A percentile compares a stretch with the other conserved stretches of the same genome.
Evolutionary conservation across 192 early-diverging fungal genomes (phyloP).

Genomic region (Lobulomyces angularis): DNA sequence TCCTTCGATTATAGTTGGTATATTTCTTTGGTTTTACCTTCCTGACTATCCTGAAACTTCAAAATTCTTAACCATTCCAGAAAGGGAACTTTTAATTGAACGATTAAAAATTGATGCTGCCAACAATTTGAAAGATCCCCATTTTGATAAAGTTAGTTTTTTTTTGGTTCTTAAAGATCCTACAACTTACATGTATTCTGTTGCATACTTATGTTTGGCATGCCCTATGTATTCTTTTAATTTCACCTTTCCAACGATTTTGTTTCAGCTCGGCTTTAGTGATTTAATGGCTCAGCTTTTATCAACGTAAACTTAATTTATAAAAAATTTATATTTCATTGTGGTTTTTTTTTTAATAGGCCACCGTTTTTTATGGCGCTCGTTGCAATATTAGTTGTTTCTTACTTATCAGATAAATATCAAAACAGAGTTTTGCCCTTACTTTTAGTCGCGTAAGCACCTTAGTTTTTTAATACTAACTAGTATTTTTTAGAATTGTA

Average conservation of each 20-base stretch:
- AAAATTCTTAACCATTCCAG: conserved; percentile 38
- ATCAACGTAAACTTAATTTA: no score
- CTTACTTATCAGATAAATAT: conserved; percentile 9
- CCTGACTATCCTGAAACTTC: conserved; percentile 25
- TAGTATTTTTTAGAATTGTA: no score
- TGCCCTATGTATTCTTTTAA: conserved; percentile 15
- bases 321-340: no score
- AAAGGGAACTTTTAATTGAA: conserved; percentile 35
- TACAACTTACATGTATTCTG: conserved; percentile 4
- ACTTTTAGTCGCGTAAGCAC: no score
- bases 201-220: conserved; percentile 14
- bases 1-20: conserved; percentile 26
- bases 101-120: conserved; percentile 25
- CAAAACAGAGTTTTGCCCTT: no score
- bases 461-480: no score
- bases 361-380: conserved; percentile 13
- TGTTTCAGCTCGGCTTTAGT: conserved; percentile 24
- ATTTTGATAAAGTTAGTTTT: conserved; percentile 9
- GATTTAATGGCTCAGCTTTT: conserved; percentile 16
- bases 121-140: conserved; percentile 4
- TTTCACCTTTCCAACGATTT: conserved; percentile 20
- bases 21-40: conserved; percentile 22
- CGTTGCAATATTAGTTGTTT: conserved; percentile 6
- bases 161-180: conserved; percentile 5
- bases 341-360: no score